Conservation (phyloP, 179 eudicot species). For the Beta macrorhiza region DNA sequence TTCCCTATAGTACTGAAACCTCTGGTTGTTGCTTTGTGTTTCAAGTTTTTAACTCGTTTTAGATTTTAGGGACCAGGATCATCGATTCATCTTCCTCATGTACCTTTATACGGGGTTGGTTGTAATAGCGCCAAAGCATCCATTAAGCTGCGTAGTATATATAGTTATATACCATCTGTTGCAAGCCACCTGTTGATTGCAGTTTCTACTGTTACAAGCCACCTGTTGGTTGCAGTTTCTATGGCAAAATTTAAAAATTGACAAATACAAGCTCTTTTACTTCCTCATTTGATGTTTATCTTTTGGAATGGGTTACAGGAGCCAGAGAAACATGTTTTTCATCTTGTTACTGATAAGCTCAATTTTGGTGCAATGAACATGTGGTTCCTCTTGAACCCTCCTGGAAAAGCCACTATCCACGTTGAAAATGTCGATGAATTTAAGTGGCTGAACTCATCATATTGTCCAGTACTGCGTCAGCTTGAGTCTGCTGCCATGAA, state of each 20-base stretch:
- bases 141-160: neutral
- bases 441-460: constrained; percentile 88
- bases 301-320: constrained; percentile 49
- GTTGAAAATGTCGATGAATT: constrained; percentile 95
- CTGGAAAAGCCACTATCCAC: constrained; percentile 82
- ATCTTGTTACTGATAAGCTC: constrained; percentile 89
- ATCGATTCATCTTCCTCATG: neutral
- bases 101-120: neutral
- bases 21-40: neutral
- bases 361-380: constrained; percentile 93
- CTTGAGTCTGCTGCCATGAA: constrained; percentile 83
- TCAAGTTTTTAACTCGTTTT: neutral
- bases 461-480: constrained; percentile 86
- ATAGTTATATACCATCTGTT: neutral
- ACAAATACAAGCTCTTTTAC: neutral
- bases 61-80: neutral
- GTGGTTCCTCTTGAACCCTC: constrained; percentile 91
- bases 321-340: constrained; percentile 87
- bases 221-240: neutral
- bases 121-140: neutral
- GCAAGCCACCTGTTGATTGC: neutral
- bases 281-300: constrained; percentile 14
- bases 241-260: neutral
- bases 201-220: neutral
- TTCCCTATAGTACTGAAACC: neutral